Evolutionary conservation across 1,284 basidiomycete species (phyloP).

Genomic region (Moesziomyces aphidis): DNA sequence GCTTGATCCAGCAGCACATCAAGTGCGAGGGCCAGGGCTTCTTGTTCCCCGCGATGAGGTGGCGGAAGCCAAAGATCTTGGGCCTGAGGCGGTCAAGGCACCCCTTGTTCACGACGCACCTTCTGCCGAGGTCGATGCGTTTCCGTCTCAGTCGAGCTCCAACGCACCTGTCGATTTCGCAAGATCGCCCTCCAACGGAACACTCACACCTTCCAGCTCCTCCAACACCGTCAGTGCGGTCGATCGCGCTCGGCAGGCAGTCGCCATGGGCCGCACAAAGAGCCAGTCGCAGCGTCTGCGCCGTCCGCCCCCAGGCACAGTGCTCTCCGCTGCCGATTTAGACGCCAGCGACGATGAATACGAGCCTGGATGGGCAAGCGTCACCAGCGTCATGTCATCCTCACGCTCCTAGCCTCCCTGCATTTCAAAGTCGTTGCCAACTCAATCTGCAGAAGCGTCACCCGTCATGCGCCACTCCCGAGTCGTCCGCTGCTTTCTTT

Average conservation of each 20-base stretch:
- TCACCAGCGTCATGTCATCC: conserved; percentile 54
- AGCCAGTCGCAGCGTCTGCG: conserved; percentile 50
- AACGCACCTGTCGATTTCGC: background rate
- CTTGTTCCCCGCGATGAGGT: conserved; percentile 53
- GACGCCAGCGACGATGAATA: conserved; percentile 65
- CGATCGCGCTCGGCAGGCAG: conserved; percentile 42
- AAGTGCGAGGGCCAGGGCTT: conserved; percentile 44
- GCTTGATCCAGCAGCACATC: conserved; percentile 44
- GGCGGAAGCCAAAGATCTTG: conserved; percentile 39
- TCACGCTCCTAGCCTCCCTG: conserved; percentile 20
- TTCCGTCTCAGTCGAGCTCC: conserved; percentile 5
- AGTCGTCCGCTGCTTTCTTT: background rate
- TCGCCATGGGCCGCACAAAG: conserved; percentile 49
- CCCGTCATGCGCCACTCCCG: background rate
- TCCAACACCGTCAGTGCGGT: conserved; percentile 9
- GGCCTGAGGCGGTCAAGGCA: conserved; percentile 31
- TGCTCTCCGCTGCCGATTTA: conserved; percentile 57
- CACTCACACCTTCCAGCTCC: conserved; percentile 3
- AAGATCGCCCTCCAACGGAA: conserved; percentile 15
- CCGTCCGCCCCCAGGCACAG: conserved; percentile 56
- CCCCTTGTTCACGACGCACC: conserved; percentile 13
- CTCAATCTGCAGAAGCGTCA: too few relatives aligned
- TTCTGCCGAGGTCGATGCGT: background rate
- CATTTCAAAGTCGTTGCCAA: background rate
- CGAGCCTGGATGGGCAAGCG: conserved; percentile 62